Conservation (phyloP, 1,284 basidiomycete species). For the Fistulinella cinereoalba region DNA sequence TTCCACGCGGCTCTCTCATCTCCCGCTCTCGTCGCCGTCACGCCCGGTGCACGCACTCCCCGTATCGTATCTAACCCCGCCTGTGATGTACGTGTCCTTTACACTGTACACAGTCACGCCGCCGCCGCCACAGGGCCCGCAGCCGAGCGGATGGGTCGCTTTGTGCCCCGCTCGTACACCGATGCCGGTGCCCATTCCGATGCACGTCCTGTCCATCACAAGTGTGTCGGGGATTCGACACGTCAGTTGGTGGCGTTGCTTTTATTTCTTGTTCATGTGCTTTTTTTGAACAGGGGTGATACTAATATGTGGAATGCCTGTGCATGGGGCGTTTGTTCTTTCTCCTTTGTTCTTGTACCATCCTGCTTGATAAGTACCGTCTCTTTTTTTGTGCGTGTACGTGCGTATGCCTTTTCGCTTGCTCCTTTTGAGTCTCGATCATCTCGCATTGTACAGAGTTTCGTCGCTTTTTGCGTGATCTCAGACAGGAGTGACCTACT, state of each 20-base stretch:
- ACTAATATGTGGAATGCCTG: too few species aligned
- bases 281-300: too few species aligned
- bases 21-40: conserved; percentile 12
- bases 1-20: conserved; percentile 4
- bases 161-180: conserved; percentile 21
- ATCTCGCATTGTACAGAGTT: too few species aligned
- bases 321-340: too few species aligned
- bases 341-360: too few species aligned
- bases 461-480: too few species aligned
- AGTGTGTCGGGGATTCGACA: conserved; percentile 27
- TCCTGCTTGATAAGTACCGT: too few species aligned
- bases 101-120: conserved; percentile 19
- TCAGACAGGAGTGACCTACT: too few species aligned
- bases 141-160: conserved; percentile 22
- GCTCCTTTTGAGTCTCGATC: too few species aligned
- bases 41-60: conserved; percentile 9
- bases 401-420: too few species aligned
- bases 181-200: conserved; percentile 17
- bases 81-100: conserved; percentile 24
- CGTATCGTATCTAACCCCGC: conserved; percentile 20
- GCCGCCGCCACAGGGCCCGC: conserved; percentile 7
- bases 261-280: too few species aligned
- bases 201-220: conserved; percentile 18
- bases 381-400: too few species aligned
- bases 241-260: conserved; percentile 25